Percentiles rank a stretch among this genome's conserved stretches.
Conservation (phyloP, 2,329 filamentous ascomycete species). For the Aspergillus sp. region DNA sequence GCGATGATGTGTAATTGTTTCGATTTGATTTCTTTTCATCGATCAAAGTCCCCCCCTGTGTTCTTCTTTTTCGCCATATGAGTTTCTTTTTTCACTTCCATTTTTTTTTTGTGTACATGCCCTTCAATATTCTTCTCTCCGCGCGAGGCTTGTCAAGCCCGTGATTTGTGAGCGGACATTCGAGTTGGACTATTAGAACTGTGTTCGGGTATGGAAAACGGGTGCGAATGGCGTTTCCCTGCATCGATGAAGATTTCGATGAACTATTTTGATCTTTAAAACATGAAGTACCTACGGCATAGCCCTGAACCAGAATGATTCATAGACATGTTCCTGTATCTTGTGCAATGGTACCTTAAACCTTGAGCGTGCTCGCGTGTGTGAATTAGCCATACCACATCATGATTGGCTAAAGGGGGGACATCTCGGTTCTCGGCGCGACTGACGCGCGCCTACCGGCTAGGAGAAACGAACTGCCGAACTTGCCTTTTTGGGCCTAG, state of each 20-base stretch:
- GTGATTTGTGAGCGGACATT: slow-evolving; percentile 26
- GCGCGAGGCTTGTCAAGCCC: slow-evolving; percentile 18
- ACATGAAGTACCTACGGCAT: slow-evolving; percentile 26
- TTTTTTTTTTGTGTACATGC: slow-evolving; percentile 38
- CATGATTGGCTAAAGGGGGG: no score
- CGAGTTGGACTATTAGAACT: slow-evolving; percentile 38
- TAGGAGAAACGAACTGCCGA: slow-evolving; percentile 24
- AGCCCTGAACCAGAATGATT: slow-evolving; percentile 15
- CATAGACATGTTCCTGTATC: no score
- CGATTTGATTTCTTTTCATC: slow-evolving; percentile 15
- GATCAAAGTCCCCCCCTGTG: background rate
- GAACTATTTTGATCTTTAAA: slow-evolving; percentile 27
- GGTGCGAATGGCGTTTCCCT: slow-evolving; percentile 39
- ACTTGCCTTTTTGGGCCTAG: slow-evolving; percentile 29
- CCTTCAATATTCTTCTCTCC: slow-evolving; percentile 31
- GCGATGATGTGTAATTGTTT: slow-evolving; percentile 28
- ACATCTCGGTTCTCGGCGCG: no score
- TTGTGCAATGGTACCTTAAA: no score
- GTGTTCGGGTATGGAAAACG: slow-evolving; percentile 40
- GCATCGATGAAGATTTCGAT: slow-evolving; percentile 25
- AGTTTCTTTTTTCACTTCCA: slow-evolving; percentile 19
- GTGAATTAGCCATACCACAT: no score
- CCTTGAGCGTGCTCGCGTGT: no score
- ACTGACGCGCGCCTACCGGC: slow-evolving; percentile 14
- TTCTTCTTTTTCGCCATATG: slow-evolving; percentile 9